phyloP scores from a whole-genome alignment of 495 filamentous ascomycete species.

The Penicillium psychrofluorescens region DNA sequence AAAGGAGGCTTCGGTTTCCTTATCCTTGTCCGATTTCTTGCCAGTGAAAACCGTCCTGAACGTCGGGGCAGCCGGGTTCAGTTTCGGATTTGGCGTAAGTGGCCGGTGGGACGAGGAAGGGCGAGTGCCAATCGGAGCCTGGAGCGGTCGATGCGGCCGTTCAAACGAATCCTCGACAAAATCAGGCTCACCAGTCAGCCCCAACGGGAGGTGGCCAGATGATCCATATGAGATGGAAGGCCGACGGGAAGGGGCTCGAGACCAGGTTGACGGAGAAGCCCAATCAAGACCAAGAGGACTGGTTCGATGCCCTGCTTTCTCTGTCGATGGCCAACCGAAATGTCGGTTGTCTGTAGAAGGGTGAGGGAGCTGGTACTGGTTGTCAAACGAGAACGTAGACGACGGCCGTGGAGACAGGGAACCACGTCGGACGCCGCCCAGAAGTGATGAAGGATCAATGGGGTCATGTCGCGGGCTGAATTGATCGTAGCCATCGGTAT shows the following conservation, averaged over 20 bases:
- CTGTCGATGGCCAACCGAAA: constrained; percentile 55
- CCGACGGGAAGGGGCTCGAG: constrained; percentile 46
- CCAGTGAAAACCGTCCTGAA: constrained; percentile 47
- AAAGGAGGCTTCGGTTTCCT: constrained; percentile 24
- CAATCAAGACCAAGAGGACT: constrained; percentile 52
- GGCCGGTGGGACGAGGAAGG: constrained; percentile 47
- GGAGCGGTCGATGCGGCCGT: constrained; percentile 38
- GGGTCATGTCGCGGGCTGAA: constrained; percentile 55
- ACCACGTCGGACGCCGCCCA: constrained; percentile 49
- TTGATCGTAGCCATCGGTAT: constrained; percentile 50
- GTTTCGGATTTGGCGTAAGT: constrained; percentile 50
- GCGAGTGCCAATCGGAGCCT: constrained; percentile 48
- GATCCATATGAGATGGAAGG: constrained; percentile 51
- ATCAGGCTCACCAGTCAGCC: constrained; percentile 42
- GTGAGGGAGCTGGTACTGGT: constrained; percentile 54
- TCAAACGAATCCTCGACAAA: constrained; percentile 35
- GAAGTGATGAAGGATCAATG: constrained; percentile 45
- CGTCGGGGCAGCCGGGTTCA: constrained; percentile 55
- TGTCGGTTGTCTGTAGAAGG: constrained; percentile 73
- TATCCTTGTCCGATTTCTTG: constrained; percentile 34
- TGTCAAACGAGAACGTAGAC: constrained; percentile 73
- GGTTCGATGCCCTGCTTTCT: constrained; percentile 43
- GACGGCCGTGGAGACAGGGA: constrained; percentile 67
- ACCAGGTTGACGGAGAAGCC: constrained; percentile 50
- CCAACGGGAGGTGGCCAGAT: constrained; percentile 44